Evolutionary conservation across 495 filamentous ascomycete species (phyloP), one percentile per base, ranked within the genome.

Genomic region (Aspergillus diversus): DNA sequence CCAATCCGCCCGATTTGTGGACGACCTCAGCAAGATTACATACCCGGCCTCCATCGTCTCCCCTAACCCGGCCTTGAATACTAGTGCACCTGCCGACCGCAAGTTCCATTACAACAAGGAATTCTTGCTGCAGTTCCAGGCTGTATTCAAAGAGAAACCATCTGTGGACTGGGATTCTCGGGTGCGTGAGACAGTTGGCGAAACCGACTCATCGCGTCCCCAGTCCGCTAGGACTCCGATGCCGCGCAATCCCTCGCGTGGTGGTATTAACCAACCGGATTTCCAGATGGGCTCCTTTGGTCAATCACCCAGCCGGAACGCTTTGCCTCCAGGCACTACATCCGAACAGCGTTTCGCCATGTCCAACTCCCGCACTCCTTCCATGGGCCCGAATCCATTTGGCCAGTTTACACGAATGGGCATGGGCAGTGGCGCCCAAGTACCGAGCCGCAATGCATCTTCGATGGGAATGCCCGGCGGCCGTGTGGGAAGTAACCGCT

Each of bases 61-160:
- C 42, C 95, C 95, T 8, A 97, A 97, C 71, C 91, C 93, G 6
- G 90, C 93, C 7, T 78, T 98, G 50, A 99, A 97, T 70, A 78
- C 84, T 33, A 87, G 80, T 51, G 88, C 90, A 16, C 83, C 90
- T 5, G 85, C 81, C 59, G 90, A 89, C 64, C 87, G 89, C 66
- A 93, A 90, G 70, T 97, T 97, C 83, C 91, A 93, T 71, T 99
- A 99, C 77, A 92, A 97, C 73, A 90, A 90, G 60, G 87, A 92
- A 53, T 99, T 99, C 83, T 80, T 99, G 75, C 82, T 98, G n/a
- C 96, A 99, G 71, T 99, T 99, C 83, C 89, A 97, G 80, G 79
- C 80, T 56, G 91, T 92, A 3, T 99, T 97, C 78, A 95, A 89
- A 58, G 95, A 99, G 76, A 96, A 97, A 76, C 95, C 95, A 9